A percentile compares a stretch with the other conserved stretches of the same genome.
Conservation (phyloP, 2,329 filamentous ascomycete genomes). For the Diaporthe destruens region DNA sequence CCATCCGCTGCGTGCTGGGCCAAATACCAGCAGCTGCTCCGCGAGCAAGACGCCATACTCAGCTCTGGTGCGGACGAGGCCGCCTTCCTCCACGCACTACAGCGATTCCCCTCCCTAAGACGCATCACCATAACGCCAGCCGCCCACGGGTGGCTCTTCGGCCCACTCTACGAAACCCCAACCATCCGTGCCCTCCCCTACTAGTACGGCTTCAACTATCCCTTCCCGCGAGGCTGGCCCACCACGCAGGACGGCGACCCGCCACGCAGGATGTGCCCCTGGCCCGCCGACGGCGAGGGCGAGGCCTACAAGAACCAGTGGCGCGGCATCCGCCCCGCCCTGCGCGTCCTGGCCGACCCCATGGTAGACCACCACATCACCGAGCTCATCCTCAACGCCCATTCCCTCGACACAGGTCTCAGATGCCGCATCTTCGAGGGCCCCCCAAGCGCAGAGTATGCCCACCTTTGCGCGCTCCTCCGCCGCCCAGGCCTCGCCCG, state of each 20-base stretch:
- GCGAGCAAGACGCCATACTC: slow-evolving; percentile 51
- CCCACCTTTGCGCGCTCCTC: slow-evolving; percentile 45
- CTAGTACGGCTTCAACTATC: slow-evolving; percentile 57
- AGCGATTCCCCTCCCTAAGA: slow-evolving; percentile 52
- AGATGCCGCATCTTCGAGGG: slow-evolving; percentile 50
- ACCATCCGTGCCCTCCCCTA: slow-evolving; percentile 55
- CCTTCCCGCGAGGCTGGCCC: slow-evolving; percentile 52
- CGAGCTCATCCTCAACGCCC: slow-evolving; percentile 52
- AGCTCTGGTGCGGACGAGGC: slow-evolving; percentile 32
- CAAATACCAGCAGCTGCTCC: slow-evolving; percentile 50
- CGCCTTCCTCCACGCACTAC: slow-evolving; percentile 46
- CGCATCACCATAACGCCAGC: slow-evolving; percentile 56
- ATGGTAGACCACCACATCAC: slow-evolving; percentile 45
- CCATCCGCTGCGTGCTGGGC: slow-evolving; percentile 42
- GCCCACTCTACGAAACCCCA: slow-evolving; percentile 56
- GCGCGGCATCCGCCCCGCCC: slow-evolving; percentile 50
- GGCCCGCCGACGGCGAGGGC: background rate
- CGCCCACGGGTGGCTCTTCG: slow-evolving; percentile 52
- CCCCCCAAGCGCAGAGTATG: slow-evolving; percentile 44
- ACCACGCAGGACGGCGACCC: background rate
- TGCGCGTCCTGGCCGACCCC: slow-evolving; percentile 46
- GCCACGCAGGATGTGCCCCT: background rate
- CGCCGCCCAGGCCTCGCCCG: slow-evolving; percentile 47
- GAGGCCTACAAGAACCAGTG: slow-evolving; percentile 45
- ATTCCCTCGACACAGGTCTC: slow-evolving; percentile 49